Evolutionary conservation across 768 basidiomycete species (phyloP), one percentile per base, ranked within the genome.

Genomic region (Termitomyces sp.): DNA sequence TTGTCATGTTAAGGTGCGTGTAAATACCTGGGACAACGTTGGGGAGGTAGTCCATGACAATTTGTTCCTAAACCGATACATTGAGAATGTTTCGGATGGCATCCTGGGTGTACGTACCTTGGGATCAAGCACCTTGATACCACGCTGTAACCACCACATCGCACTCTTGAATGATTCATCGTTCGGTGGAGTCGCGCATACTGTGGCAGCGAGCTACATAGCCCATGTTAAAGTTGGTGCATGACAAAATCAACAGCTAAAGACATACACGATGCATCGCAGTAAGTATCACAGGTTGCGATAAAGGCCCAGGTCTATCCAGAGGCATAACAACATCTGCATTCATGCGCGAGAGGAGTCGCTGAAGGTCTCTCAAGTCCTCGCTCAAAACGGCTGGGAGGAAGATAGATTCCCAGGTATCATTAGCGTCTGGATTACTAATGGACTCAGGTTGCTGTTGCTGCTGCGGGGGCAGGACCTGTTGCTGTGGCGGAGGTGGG

Each of bases 141-240:
- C 79, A 55, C 91, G 85, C 67, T 92, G 89, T 62, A 94, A 73
- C 91, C 91, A 94, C 90, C 92, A 92, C 56, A 93, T 73, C 7
- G 87, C 83, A 15, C 81, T 83, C 72, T 92, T 92, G 80, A 92
- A 92, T 5, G 81, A 71, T 64, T 93, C 92, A 59, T 94, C 91
- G 49, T 80, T 78, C 10, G 91, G 88, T 6, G 88, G 81, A 3
- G 82, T 85, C 68, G 92, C 90, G 42, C 86, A 85, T 46, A 92
- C 81, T 58, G 87, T 80, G 29, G 83, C 79, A 57, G 90, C 84
- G 33, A 93, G 79, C 90, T 92, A n/a, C n/a, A n/a, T n/a, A 69
- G 2, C 37, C 51, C n/a, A 55, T 44, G 22, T 9, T 6, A 16
- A 51, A 7, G 64, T 56, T 57, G 46, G 51, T 15, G 62, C 15